phyloP scores from a whole-genome alignment of 306 rosid species.

The Cicer chorassanicum region DNA sequence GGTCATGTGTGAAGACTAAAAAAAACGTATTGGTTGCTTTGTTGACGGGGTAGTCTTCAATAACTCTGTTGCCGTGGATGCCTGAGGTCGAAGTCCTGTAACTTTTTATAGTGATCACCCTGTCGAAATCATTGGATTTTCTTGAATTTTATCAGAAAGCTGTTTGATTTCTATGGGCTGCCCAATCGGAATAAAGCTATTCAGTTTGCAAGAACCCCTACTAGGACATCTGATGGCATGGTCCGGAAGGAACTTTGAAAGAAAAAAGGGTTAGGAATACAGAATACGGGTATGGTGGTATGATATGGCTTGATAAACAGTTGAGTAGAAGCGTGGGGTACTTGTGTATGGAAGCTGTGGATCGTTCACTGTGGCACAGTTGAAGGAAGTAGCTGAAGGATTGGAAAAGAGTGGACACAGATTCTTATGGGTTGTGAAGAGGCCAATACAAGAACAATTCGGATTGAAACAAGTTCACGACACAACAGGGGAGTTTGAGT shows the following conservation, averaged over 20 bases:
- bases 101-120: too few relatives aligned
- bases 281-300: too few relatives aligned
- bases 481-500: neutral
- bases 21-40: neutral
- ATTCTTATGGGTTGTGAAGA: too few relatives aligned
- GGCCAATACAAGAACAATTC: neutral
- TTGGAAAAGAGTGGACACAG: conserved; percentile 2
- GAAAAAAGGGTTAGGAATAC: too few relatives aligned
- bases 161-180: too few relatives aligned
- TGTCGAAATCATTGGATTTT: too few relatives aligned
- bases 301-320: conserved; percentile 42
- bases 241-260: too few relatives aligned
- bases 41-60: neutral
- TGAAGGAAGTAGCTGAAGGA: conserved; percentile 39
- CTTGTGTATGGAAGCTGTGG: conserved; percentile 48
- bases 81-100: too few relatives aligned
- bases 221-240: too few relatives aligned
- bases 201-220: too few relatives aligned
- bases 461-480: neutral
- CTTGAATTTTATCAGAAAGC: too few relatives aligned
- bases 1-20: neutral
- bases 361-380: conserved; percentile 26
- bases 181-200: too few relatives aligned
- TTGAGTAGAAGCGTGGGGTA: conserved; percentile 41
- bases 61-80: neutral